Conservation (phyloP, 768 basidiomycete genomes). For the Lentinula sp. region DNA sequence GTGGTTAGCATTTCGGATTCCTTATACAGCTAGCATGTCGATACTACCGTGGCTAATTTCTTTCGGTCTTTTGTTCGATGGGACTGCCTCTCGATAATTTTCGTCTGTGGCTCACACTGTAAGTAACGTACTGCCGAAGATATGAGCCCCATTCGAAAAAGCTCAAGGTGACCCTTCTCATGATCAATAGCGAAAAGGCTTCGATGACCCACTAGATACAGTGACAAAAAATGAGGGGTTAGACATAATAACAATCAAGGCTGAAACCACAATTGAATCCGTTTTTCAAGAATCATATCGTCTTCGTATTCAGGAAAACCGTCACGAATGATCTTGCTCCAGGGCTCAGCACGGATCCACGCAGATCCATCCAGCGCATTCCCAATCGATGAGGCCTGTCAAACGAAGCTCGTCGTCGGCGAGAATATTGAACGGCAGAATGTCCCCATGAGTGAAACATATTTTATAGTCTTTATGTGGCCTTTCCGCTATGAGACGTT, state of each 20-base stretch:
- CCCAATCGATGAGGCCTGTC: conserved; percentile 19
- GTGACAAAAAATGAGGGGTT: too few species aligned
- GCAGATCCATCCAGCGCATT: conserved; percentile 19
- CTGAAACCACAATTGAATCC: neutral
- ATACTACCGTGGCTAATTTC: too few species aligned
- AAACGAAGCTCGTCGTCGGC: conserved; percentile 16
- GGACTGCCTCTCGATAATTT: too few species aligned
- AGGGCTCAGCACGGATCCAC: neutral
- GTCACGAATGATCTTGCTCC: conserved; percentile 7
- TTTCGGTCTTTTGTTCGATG: too few species aligned
- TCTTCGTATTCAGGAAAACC: conserved; percentile 7
- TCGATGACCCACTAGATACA: too few species aligned
- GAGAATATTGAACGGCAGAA: conserved; percentile 30
- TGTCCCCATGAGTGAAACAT: conserved; percentile 28
- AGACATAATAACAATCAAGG: neutral
- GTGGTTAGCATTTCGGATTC: too few species aligned
- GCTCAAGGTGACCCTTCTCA: too few species aligned
- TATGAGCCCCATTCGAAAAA: too few species aligned
- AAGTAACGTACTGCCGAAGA: too few species aligned
- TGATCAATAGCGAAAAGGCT: too few species aligned
- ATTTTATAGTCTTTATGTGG: conserved; percentile 8
- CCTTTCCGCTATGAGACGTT: conserved; percentile 6
- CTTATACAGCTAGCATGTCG: too few species aligned
- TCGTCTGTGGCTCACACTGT: too few species aligned
- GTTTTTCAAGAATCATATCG: conserved; percentile 3